Evolutionary conservation across 441 rosid species (phyloP), one percentile per base, ranked within the genome.

Genomic region (Omphalea diandra): DNA sequence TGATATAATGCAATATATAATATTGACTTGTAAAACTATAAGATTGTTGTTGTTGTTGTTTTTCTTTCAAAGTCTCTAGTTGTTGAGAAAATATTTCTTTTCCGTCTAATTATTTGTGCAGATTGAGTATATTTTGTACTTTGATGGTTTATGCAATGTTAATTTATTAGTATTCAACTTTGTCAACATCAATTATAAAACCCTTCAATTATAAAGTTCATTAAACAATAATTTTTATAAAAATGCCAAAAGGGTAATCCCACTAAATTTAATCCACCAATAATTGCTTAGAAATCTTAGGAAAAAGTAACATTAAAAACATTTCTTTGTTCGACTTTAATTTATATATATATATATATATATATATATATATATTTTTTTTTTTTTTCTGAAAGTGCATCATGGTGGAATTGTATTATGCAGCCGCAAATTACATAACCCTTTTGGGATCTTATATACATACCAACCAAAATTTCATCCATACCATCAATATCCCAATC

Each of bases 281-380:
- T 81, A 71, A 77, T 75, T 79, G 75, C 2, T 9, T 15, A 35
- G 38, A 64, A 65, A 56, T 56, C 31, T 20, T 47, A 18, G 43
- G 58, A 18, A 43, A 29, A 63, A 17, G 36, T 26, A 15, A 44
- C 38, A 43, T 18, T 27, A 44, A 63, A 15, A 12, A 41, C 7
- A 61, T 22, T 24, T 33, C 36, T 38, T n/a, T n/a, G n/a, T n/a
- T n/a, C n/a, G n/a, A n/a, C n/a, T n/a, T n/a, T n/a, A n/a, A n/a
- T n/a, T n/a, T n/a, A n/a, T n/a, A n/a, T n/a, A n/a, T n/a, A n/a
- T n/a, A n/a, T n/a, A n/a, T n/a, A n/a, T n/a, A n/a, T n/a, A n/a
- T n/a, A n/a, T n/a, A n/a, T n/a, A n/a, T n/a, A n/a, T n/a, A n/a
- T n/a, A n/a, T n/a, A n/a, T n/a, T n/a, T n/a, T n/a, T n/a, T n/a